Evolutionary conservation across 208 protist species (phyloP), one percentile per base, ranked within the genome.

Genomic region (Acanthamoeba lenticulata): DNA sequence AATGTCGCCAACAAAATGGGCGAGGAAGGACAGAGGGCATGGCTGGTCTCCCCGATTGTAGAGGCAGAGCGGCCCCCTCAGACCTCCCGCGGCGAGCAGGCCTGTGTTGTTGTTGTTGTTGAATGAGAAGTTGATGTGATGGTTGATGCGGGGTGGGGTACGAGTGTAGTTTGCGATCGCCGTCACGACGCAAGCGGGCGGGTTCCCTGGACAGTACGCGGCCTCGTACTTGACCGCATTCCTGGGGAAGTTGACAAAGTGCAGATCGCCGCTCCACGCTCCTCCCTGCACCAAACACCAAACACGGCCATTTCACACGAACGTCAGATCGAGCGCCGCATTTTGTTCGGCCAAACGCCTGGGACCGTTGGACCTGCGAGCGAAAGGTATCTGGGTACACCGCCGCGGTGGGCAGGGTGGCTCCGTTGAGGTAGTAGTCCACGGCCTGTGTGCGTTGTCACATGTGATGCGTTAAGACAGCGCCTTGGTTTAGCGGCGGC

Each of bases 111-210:
- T 36, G 21, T 32, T 40, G 9, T 1, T 29, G 29, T 40, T 17
- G 24, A 74, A 17, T 32, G 27, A 74, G 1, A 74, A 29, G 24
- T 40, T 11, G 3, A 32, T 21, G 38, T 19, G 67, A 27, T 1
- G 67, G 67, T 0, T 1, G 38, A 77, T 15, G 67, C n/a, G 67
- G 17, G 19, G 21, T 29, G 17, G 32, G 32, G 11, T 83, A 83
- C 72, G 72, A 29, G 72, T 83, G 72, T 83, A 83, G 42, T 83
- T 83, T 29, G 72, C 72, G 42, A 83, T 45, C 27, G 72, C 36
- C 27, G 40, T 5, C n/a, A 83, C 72, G 38, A 83, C 72, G 42
- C 72, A 83, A 6, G 29, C n/a, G 72, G 72, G 34, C 19, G 72
- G 72, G 2, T 42, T n/a, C 34, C 42, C 72, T n/a, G 55, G 55